Percentiles rank a stretch among this genome's conserved stretches.
Evolutionary conservation across 2,329 filamentous ascomycete genomes (phyloP).

Genomic region (Cryphonectria parasitica): DNA sequence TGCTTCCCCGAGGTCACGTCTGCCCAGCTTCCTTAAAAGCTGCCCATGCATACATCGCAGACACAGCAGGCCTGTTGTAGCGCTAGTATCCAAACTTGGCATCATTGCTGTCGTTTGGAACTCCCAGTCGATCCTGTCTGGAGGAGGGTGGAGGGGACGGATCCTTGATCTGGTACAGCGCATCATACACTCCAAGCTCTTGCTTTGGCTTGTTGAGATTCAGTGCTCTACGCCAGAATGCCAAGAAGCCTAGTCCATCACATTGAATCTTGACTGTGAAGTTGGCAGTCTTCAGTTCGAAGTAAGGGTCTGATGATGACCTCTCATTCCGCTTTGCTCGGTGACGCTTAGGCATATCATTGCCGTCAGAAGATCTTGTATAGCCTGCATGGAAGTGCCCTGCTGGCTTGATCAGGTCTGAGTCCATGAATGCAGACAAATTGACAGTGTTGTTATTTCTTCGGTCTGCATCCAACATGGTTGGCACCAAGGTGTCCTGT

Average conservation of each 20-base stretch:
- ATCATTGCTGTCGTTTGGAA: neutral
- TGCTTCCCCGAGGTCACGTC: neutral
- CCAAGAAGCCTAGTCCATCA: neutral
- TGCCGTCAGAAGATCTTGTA: neutral
- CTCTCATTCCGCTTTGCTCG: neutral
- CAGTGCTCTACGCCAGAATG: neutral
- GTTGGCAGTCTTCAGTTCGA: neutral
- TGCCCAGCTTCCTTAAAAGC: neutral
- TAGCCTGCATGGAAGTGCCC: constrained; percentile 9
- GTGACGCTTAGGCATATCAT: neutral
- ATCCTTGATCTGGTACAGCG: neutral
- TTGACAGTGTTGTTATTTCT: neutral
- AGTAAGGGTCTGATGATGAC: neutral
- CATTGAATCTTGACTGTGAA: neutral
- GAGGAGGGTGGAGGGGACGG: neutral
- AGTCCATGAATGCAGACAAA: neutral
- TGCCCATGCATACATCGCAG: neutral
- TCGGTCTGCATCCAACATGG: neutral
- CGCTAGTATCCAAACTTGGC: neutral
- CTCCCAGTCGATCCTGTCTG: neutral
- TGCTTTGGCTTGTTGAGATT: neutral
- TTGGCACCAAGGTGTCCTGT: neutral
- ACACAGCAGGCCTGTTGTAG: neutral
- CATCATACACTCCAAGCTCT: neutral
- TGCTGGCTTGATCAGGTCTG: neutral